phyloP scores from a whole-genome alignment of 164 flowering plant species.

The Dillenia turbinata region DNA sequence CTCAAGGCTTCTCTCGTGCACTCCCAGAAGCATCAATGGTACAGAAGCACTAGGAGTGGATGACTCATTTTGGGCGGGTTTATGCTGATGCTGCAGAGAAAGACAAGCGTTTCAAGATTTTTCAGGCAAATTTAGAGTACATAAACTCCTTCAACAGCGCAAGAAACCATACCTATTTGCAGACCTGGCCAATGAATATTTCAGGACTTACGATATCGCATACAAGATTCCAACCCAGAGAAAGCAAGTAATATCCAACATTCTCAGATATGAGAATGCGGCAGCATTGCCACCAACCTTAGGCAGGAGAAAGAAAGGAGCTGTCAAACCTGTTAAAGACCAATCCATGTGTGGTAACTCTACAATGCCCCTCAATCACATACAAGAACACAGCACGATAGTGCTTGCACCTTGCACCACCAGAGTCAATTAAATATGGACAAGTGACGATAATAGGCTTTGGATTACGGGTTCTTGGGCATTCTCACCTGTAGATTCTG shows the following conservation, averaged over 20 bases:
- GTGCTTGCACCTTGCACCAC: no score
- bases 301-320: conserved; percentile 28
- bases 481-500: conserved; percentile 24
- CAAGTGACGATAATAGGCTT: neutral
- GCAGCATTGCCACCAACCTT: conserved; percentile 4
- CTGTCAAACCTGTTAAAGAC: conserved; percentile 17
- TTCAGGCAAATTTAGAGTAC: conserved; percentile 1
- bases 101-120: conserved; percentile 4
- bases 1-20: neutral
- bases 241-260: neutral
- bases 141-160: conserved; percentile 2
- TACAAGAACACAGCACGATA: no score
- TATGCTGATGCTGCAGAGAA: conserved; percentile 7
- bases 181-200: conserved; percentile 4
- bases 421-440: neutral
- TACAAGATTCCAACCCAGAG: neutral
- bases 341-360: conserved; percentile 20
- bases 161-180: conserved; percentile 2
- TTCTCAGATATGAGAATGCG: neutral
- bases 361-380: no score
- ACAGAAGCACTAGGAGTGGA: conserved; percentile 10
- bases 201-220: neutral
- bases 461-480: conserved; percentile 25
- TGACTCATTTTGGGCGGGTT: conserved; percentile 8
- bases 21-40: conserved; percentile 2